Evolutionary conservation across 768 basidiomycete species (phyloP).

Genomic region (Gautieria morchelliformis): DNA sequence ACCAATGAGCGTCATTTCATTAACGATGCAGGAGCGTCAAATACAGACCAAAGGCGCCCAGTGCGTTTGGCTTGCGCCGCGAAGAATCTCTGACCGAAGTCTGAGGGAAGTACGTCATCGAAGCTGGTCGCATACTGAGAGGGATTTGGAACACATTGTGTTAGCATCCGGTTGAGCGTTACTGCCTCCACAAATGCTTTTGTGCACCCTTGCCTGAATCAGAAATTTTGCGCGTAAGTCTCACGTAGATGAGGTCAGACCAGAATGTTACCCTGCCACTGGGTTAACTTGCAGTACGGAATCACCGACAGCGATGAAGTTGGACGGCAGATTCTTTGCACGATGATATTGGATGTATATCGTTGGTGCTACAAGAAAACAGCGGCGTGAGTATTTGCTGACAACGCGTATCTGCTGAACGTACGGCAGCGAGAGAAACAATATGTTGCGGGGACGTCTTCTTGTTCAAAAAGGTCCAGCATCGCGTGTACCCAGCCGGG

Average conservation of each 20-base stretch:
- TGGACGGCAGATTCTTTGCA: slow-evolving; percentile 13
- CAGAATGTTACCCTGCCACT: slow-evolving; percentile 10
- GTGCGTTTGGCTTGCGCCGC: too few species aligned
- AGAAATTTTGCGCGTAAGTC: not conserved
- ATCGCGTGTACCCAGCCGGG: slow-evolving; percentile 10
- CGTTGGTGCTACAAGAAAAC: slow-evolving; percentile 8
- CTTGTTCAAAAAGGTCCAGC: slow-evolving; percentile 11
- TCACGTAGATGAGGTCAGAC: too few species aligned
- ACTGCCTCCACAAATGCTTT: slow-evolving; percentile 14
- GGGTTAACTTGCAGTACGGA: slow-evolving; percentile 16
- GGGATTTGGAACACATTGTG: not conserved
- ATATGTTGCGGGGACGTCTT: not conserved
- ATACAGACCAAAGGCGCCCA: not conserved
- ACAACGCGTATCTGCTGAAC: not conserved
- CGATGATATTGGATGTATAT: slow-evolving; percentile 14
- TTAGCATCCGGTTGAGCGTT: slow-evolving; percentile 9
- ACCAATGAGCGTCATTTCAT: not conserved
- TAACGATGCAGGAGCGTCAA: too few species aligned
- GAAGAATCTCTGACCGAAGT: not conserved
- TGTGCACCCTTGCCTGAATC: slow-evolving; percentile 12
- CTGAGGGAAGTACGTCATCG: not conserved
- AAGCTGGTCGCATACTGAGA: not conserved
- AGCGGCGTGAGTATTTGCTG: not conserved
- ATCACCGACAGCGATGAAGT: slow-evolving; percentile 18
- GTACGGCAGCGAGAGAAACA: slow-evolving; percentile 6